phyloP scores from a whole-genome alignment of 768 basidiomycete genomes.

The Leccinum variicolor region DNA sequence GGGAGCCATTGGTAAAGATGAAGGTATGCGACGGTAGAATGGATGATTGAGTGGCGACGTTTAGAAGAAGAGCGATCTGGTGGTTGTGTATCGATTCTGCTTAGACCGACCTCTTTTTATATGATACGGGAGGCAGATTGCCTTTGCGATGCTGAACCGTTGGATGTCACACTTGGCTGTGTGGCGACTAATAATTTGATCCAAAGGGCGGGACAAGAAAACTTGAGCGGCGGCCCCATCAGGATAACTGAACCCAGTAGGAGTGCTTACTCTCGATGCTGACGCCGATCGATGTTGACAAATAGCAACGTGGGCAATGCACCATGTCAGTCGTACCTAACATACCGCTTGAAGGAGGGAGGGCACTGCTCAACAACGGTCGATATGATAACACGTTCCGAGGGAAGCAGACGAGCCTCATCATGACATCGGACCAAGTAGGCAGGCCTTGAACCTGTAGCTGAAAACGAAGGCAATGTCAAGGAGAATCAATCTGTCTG shows the following conservation, averaged over 20 bases:
- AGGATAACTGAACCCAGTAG: not conserved
- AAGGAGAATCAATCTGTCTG: not conserved
- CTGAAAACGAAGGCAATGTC: not conserved
- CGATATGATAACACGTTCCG: not conserved
- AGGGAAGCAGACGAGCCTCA: conserved; percentile 2
- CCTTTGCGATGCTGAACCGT: not conserved
- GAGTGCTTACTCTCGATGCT: conserved; percentile 2
- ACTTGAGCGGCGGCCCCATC: conserved; percentile 2
- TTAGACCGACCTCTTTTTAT: conserved; percentile 19
- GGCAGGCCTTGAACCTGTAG: not conserved
- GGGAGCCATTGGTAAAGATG: conserved; percentile 12
- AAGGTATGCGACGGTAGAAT: not conserved
- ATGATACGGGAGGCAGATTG: conserved; percentile 1
- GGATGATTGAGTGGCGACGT: not conserved
- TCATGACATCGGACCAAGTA: not conserved
- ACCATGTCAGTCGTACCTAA: not conserved
- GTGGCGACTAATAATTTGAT: not conserved
- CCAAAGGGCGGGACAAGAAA: not conserved
- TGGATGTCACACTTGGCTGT: not conserved
- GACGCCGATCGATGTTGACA: conserved; percentile 6
- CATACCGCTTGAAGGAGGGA: not conserved
- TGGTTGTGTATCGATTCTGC: conserved; percentile 2
- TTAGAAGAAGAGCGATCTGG: not conserved
- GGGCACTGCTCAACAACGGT: conserved; percentile 1
- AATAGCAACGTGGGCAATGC: not conserved